Base-by-base conservation (phyloP, 306 rosid species). In the Prunus mongolica region DNA sequence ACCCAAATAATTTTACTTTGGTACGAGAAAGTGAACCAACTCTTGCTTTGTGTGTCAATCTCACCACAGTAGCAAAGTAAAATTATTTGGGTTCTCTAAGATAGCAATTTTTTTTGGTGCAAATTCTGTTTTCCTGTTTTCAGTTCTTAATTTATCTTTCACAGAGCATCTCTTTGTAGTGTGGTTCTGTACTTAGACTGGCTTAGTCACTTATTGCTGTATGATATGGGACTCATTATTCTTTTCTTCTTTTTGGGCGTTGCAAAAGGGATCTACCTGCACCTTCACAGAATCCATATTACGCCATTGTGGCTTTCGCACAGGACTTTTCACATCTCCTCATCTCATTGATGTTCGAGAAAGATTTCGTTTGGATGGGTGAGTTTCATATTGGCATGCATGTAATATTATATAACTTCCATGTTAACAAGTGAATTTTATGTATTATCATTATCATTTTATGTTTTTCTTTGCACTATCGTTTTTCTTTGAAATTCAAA, bases 281-380 rank as follows among this genome's bases (percentile, higher is more conserved):
- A 88, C 93, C 63, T 92, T 95, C 79, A 73, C 91, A n/a, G 98
- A 95, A 78, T 89, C 96, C 25, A 94, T 94, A 81, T 78, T 94
- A 54, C 96, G 96, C 44, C 82, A 90, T 79, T 90, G 90, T 82
- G 97, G 98, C 72, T 89, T 95, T 76, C 96, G 66, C 79, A 95
- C 97, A 27, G 97, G 97, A 24, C 91, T 95, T 78, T 95, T 95
- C 81, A 92, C 96, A n/a, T 95, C 96, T 73, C 98, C 97, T 87
- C 98, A 95, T 87, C 91, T 95, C 73, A 90, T 95, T 85, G 98
- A 95, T 81, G 84, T 95, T 52, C 85, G 93, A 76, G 98, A 95
- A 87, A 92, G 97, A 65, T 95, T 95, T 76, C 96, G 93, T 28
- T 63, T 94, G 80, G 87, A 92, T 76, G 98, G 98, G 98, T 94